Percentiles rank a stretch among this genome's conserved stretches.
phyloP scores from a whole-genome alignment of 2,329 filamentous ascomycete genomes.

The Cercospora sojina region DNA sequence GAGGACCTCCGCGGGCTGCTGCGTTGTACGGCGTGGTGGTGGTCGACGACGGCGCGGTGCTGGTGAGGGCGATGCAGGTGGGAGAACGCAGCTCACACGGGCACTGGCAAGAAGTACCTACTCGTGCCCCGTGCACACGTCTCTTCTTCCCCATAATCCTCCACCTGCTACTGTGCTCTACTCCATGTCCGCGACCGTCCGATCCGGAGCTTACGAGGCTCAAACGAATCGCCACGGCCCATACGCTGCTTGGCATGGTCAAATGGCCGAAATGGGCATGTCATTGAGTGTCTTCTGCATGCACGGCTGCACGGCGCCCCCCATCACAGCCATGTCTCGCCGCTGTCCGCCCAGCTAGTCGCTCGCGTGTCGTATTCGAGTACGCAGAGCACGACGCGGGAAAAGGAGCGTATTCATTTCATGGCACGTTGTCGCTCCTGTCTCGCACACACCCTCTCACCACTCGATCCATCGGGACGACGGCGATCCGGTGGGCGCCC shows the following conservation, averaged over 20 bases:
- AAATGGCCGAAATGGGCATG: constrained; percentile 1
- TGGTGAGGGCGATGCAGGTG: background rate
- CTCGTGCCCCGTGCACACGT: background rate
- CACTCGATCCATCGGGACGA: background rate
- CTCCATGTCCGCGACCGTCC: background rate
- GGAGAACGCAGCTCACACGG: background rate
- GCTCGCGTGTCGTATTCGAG: background rate
- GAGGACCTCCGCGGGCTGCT: background rate
- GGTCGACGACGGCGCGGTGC: background rate
- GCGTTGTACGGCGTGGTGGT: background rate
- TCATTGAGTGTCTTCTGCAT: background rate
- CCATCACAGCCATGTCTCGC: background rate
- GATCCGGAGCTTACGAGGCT: constrained; percentile 8
- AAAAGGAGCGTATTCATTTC: background rate
- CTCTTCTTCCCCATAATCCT: background rate
- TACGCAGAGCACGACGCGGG: background rate
- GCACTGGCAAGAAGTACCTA: background rate
- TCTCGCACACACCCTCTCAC: background rate
- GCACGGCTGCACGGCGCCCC: background rate
- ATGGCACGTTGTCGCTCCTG: background rate
- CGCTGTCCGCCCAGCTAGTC: background rate
- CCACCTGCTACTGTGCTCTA: background rate
- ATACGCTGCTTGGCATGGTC: background rate
- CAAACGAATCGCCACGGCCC: constrained; percentile 1
- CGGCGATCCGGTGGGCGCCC: background rate